These are phyloP conservation scores for Gossypium lobatum DNA, from an alignment of 441 rosid genomes.

Conservation along the genomic window DNA sequence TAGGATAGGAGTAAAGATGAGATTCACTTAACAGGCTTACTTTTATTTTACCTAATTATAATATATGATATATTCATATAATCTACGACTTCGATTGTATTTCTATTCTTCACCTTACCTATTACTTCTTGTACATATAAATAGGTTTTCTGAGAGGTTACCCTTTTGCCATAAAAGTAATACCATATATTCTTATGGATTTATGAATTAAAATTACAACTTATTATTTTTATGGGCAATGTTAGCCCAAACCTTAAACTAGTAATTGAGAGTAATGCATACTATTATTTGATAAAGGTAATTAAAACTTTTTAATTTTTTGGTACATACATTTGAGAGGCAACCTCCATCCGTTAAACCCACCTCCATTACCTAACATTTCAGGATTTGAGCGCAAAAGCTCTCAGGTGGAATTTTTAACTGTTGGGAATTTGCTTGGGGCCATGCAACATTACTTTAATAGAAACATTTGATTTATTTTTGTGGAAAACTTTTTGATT, in stretches of 20 bases:
- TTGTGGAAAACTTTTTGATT: neutral
- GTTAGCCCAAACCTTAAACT: neutral
- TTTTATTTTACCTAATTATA: neutral
- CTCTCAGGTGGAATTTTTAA: neutral
- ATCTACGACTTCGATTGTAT: neutral
- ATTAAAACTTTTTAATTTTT: neutral
- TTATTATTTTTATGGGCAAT: neutral
- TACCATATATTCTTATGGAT: neutral
- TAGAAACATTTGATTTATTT: neutral
- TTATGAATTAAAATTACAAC: neutral
- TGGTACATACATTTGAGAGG: neutral
- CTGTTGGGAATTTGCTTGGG: neutral
- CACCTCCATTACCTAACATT: neutral
- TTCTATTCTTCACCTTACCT: neutral
- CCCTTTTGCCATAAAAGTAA: neutral
- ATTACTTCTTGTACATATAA: neutral
- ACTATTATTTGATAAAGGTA: neutral
- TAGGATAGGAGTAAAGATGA: neutral
- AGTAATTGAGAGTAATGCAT: neutral
- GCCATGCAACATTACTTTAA: neutral
- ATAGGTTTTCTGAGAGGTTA: neutral
- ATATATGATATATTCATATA: neutral
- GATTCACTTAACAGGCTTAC: neutral
- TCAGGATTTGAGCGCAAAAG: neutral
- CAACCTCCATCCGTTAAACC: neutral